Base-by-base conservation (phyloP, 768 basidiomycete species). In the Butyriboletus loyo region DNA sequence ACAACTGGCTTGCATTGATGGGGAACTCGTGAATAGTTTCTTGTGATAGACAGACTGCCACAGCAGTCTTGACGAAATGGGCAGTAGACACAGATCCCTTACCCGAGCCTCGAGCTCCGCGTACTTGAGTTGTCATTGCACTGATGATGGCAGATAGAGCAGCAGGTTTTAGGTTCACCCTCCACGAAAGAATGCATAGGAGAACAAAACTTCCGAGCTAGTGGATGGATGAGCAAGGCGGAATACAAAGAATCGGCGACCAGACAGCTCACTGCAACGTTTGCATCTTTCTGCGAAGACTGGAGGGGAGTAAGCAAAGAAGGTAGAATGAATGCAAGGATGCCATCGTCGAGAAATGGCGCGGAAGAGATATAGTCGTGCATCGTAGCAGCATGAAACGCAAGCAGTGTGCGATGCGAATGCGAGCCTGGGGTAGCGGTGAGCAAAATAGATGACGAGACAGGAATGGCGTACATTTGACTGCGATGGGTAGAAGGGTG, bases 301-400 rank as follows among this genome's bases (percentile, higher is more conserved):
- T 74, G 79, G 51, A 89, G 64, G 2, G 85, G 85, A 36, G 80
- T 78, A 17, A 89, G 64, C 15, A 86, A 65, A 2, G 85, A 82
- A 7, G 87, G 84, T 0, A 92, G 66, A 10, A 90, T 56, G 62
- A 81, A 80, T 0, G 85, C 86, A 14, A 86, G 68, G 0, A 80
- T 76, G 17, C 84, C 85, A 64, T 89, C 87, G 58, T 87, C 82
- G 30, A 89, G 62, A 5, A 65, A 57, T 49, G 84, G 77, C 31
- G 67, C 73, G 39, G 77, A 72, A 34, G 83, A 79, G 35, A 99
- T 75, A 62, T 88, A 95, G 36, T 91, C 92, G 31, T 94, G 81
- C 39, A 92, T 71, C 1, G 80, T 81, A 7, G 88, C 85, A 7
- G 88, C 80, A 67, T 92, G 90, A 72, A 98, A 98, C 1, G 85